Conservation (phyloP, 129 eudicot genomes). For the Daucus carota region DNA sequence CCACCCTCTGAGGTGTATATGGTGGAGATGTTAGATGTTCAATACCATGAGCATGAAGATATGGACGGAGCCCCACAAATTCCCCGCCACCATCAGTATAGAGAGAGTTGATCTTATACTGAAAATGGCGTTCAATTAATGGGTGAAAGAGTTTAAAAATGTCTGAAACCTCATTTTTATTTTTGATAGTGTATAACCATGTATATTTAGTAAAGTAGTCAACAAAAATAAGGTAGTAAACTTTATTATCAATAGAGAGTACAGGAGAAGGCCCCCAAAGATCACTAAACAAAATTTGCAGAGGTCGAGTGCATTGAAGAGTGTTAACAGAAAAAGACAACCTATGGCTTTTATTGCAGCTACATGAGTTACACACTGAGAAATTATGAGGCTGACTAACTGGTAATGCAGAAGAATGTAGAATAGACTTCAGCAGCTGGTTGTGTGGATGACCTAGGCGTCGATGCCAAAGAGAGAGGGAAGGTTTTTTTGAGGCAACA, state of each 20-base stretch:
- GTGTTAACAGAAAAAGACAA: background rate
- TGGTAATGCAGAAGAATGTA: background rate
- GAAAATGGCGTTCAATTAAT: background rate
- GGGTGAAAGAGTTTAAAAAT: background rate
- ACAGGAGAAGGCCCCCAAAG: background rate
- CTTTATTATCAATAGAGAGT: background rate
- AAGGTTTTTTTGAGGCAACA: too few species aligned
- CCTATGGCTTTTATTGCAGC: background rate
- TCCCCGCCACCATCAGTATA: background rate
- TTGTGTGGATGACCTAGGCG: background rate
- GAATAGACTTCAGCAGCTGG: too few species aligned
- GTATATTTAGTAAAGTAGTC: background rate
- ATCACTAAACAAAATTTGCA: background rate
- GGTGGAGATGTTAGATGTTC: too few species aligned
- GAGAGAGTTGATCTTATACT: background rate
- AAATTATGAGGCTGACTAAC: too few species aligned
- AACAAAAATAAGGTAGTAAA: too few species aligned
- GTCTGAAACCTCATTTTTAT: background rate
- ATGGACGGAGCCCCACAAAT: too few species aligned
- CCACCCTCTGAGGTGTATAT: too few species aligned
- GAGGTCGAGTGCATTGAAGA: too few species aligned
- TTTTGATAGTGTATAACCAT: background rate
- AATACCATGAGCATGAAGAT: too few species aligned
- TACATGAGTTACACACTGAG: background rate
- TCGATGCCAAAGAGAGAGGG: background rate